Percentiles rank a stretch among this genome's conserved stretches.
Conservation (phyloP, 148 eudicot species). For the Camellia granthamiana region DNA sequence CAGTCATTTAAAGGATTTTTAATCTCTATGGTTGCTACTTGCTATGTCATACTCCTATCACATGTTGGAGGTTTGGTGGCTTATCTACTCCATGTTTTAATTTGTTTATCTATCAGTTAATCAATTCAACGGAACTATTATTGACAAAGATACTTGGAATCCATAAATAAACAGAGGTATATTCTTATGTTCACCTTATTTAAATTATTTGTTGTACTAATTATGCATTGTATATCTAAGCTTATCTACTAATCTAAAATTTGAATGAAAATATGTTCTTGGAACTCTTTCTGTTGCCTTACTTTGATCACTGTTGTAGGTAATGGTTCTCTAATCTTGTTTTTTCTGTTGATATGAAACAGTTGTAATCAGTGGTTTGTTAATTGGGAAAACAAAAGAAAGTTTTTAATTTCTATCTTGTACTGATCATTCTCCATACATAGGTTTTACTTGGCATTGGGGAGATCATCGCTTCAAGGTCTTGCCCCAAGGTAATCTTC, state of each 20-base stretch:
- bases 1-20: background rate
- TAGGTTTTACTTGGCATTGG: conserved; percentile 89
- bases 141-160: background rate
- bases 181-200: background rate
- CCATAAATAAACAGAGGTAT: background rate
- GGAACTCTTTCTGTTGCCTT: background rate
- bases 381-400: background rate
- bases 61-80: background rate
- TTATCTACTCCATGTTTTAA: background rate
- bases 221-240: background rate
- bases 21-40: background rate
- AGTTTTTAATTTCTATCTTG: background rate
- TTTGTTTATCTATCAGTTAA: background rate
- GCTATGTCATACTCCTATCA: background rate
- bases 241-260: background rate
- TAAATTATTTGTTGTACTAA: background rate
- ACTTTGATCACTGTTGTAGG: background rate
- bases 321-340: background rate
- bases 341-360: background rate
- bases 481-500: conserved; percentile 75
- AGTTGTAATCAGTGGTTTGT: background rate
- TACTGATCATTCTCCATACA: conserved; percentile 9
- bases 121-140: background rate
- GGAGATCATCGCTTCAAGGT: conserved; percentile 75
- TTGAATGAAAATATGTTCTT: background rate